These are phyloP conservation scores for Colletotrichum musicola DNA, from an alignment of 2,329 filamentous ascomycete species.

Conservation along the genomic window DNA sequence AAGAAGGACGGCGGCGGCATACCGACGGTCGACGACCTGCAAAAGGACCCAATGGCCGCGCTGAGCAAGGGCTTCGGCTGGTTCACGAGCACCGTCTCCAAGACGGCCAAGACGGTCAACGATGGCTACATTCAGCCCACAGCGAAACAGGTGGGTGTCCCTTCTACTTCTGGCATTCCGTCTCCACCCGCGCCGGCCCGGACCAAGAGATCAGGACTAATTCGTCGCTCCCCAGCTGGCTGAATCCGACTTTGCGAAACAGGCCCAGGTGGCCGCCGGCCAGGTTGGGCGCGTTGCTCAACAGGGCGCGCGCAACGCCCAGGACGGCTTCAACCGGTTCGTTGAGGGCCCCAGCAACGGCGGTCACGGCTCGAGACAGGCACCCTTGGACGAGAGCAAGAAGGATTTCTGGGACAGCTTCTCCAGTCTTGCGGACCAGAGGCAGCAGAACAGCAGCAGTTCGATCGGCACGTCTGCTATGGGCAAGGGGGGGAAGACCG, in stretches of 20 bases:
- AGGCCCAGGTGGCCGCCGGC: constrained; percentile 71
- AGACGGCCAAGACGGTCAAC: constrained; percentile 92
- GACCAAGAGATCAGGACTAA: constrained; percentile 42
- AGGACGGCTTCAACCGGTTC: constrained; percentile 86
- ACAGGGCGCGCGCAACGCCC: constrained; percentile 79
- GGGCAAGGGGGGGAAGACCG: constrained; percentile 62
- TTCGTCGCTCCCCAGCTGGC: constrained; percentile 69
- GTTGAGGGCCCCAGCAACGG: constrained; percentile 78
- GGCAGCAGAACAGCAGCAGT: constrained; percentile 56
- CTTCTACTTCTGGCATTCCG: constrained; percentile 38
- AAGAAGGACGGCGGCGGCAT: constrained; percentile 59
- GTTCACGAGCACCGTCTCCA: constrained; percentile 89
- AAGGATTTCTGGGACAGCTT: constrained; percentile 96
- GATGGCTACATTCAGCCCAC: constrained; percentile 93
- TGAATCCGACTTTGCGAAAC: constrained; percentile 81
- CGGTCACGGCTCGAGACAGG: constrained; percentile 49
- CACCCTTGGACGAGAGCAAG: constrained; percentile 71
- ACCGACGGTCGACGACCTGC: constrained; percentile 86
- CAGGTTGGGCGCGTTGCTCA: constrained; percentile 76
- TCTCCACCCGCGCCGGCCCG: constrained; percentile 19
- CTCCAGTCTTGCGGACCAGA: constrained; percentile 74
- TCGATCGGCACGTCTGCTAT: constrained; percentile 72
- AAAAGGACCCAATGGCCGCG: constrained; percentile 89
- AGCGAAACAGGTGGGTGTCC: constrained; percentile 78
- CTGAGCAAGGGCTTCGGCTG: constrained; percentile 94